Conservation (phyloP, 306 rosid species). For the Lathyrus oleraceus region DNA sequence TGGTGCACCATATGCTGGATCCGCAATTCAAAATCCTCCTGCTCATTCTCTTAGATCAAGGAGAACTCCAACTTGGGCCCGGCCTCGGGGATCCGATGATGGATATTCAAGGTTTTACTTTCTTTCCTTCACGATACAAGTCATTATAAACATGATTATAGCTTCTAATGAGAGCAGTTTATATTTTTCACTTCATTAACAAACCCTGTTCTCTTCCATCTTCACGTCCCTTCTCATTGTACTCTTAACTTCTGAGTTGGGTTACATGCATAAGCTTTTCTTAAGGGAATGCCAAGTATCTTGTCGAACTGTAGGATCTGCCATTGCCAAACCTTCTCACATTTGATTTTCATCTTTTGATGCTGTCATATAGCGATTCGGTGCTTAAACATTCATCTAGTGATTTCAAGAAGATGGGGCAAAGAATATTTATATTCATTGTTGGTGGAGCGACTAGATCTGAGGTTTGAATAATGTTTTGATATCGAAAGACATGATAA, state of each 20-base stretch:
- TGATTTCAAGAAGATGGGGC: constrained; percentile 91
- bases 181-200: constrained; percentile 13
- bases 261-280: constrained; percentile 27
- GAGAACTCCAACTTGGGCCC: constrained; percentile 90
- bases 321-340: constrained; percentile 18
- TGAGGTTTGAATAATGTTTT: constrained; percentile 57
- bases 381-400: constrained; percentile 74
- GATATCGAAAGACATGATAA: not conserved
- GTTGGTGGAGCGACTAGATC: constrained; percentile 98
- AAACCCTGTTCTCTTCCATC: not conserved
- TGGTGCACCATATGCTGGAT: constrained; percentile 50
- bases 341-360: constrained; percentile 27
- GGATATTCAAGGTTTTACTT: constrained; percentile 85
- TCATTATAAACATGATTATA: constrained; percentile 27
- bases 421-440: constrained; percentile 81
- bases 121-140: constrained; percentile 6
- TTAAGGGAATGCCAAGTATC: not conserved
- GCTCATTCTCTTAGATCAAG: constrained; percentile 90
- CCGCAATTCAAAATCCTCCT: constrained; percentile 50
- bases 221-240: not conserved
- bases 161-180: constrained; percentile 23
- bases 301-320: constrained; percentile 5
- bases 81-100: constrained; percentile 83
- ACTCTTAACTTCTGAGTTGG: constrained; percentile 3
- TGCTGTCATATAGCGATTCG: constrained; percentile 61